Evolutionary conservation across 1,284 basidiomycete genomes (phyloP).

Genomic region (Puccinia coronata): DNA sequence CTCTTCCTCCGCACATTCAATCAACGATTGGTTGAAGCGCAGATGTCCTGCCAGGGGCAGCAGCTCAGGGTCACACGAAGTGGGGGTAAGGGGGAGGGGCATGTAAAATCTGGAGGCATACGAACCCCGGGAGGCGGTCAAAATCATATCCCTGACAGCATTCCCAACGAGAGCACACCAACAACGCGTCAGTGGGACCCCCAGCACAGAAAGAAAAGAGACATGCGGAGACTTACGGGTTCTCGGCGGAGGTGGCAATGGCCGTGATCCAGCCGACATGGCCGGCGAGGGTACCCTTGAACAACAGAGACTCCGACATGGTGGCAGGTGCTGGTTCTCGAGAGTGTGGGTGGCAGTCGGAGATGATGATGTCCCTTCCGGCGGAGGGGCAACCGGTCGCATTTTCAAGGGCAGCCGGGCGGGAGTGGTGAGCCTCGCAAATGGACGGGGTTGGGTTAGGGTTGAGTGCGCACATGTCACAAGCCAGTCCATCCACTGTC

Average conservation of each 20-base stretch:
- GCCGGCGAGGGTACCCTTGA: conserved; percentile 75
- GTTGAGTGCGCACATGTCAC: conserved; percentile 9
- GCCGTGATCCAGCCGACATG: conserved; percentile 80
- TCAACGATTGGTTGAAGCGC: conserved; percentile 10
- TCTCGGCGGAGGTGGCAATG: conserved; percentile 56
- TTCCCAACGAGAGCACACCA: conserved; percentile 52
- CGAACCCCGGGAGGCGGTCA: conserved; percentile 56
- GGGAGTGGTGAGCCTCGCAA: conserved; percentile 31
- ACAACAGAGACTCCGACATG: conserved; percentile 84
- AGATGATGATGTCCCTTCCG: no score
- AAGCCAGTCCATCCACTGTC: neutral
- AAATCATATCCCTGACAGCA: conserved; percentile 56
- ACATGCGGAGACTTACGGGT: conserved; percentile 19
- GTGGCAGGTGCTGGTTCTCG: conserved; percentile 45
- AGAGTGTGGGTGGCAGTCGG: neutral
- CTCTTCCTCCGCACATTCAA: conserved; percentile 41
- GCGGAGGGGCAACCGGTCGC: neutral
- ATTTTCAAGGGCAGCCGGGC: neutral
- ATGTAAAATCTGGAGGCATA: conserved; percentile 28
- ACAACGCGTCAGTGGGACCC: neutral
- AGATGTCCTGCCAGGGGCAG: conserved; percentile 50
- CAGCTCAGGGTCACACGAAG: conserved; percentile 29
- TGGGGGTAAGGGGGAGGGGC: neutral
- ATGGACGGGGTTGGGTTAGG: conserved; percentile 30
- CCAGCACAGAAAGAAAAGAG: neutral